Percentiles rank a stretch among this genome's conserved stretches.
phyloP scores from a whole-genome alignment of 306 rosid genomes.

The Hylodesmum podocarpum region DNA sequence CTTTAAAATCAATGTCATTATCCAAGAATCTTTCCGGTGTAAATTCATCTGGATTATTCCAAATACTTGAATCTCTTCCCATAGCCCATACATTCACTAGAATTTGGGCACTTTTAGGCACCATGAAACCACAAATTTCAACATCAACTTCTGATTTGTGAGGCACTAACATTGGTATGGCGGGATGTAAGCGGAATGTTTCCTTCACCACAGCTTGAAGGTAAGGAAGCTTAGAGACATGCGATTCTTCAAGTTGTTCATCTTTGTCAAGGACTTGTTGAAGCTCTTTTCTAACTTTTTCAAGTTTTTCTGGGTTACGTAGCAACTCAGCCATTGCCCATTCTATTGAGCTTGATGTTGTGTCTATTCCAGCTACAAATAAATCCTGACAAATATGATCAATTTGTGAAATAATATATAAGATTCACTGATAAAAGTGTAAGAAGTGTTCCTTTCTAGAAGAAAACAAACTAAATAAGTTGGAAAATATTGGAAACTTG shows the following conservation, averaged over 20 bases:
- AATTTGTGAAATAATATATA: not conserved
- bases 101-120: slow-evolving; percentile 13
- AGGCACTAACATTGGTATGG: slow-evolving; percentile 17
- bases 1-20: slow-evolving; percentile 26
- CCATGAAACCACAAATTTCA: not conserved
- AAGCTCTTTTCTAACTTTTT: slow-evolving; percentile 18
- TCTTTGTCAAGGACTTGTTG: not conserved
- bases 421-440: too few relatives aligned
- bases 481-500: too few relatives aligned
- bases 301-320: slow-evolving; percentile 3
- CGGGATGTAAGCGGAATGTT: slow-evolving; percentile 25
- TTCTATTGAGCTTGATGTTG: slow-evolving; percentile 27
- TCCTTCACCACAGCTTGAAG: slow-evolving; percentile 30
- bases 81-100: slow-evolving; percentile 33
- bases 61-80: slow-evolving; percentile 27
- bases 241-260: slow-evolving; percentile 24
- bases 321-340: slow-evolving; percentile 41
- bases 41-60: slow-evolving; percentile 27
- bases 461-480: too few relatives aligned
- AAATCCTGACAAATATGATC: slow-evolving; percentile 17
- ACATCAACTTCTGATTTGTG: not conserved
- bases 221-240: slow-evolving; percentile 26
- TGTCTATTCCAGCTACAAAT: not conserved
- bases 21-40: slow-evolving; percentile 35
- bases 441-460: too few relatives aligned